Conservation (phyloP, 257 asterid genomes). For the Solanum paucissectum region DNA sequence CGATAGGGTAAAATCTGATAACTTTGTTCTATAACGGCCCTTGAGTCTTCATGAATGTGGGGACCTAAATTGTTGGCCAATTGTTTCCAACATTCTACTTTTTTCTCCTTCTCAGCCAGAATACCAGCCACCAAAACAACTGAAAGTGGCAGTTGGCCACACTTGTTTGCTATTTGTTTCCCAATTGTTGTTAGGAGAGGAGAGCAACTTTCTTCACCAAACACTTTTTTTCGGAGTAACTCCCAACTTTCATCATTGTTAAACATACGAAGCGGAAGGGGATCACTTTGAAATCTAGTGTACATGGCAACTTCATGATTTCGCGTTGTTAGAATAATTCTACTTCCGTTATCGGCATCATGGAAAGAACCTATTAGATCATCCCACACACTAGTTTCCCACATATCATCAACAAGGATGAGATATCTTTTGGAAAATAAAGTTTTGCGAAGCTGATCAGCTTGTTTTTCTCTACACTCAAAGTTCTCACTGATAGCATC, state of each 20-base stretch:
- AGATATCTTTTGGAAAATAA: background rate
- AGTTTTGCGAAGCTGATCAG: background rate
- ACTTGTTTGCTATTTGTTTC: background rate
- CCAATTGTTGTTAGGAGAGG: background rate
- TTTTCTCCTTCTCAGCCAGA: background rate
- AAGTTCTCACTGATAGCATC: background rate
- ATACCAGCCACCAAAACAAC: conserved; percentile 7
- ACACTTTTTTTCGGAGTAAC: background rate
- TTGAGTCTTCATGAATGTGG: background rate
- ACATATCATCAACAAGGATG: background rate
- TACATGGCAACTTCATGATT: background rate
- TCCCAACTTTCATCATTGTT: background rate
- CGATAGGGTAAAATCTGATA: background rate
- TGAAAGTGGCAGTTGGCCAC: background rate
- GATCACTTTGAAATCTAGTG: background rate
- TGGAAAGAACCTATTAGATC: background rate
- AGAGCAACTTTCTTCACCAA: background rate
- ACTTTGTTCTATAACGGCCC: conserved; percentile 6
- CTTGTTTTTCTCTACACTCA: background rate
- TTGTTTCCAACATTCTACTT: background rate
- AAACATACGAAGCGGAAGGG: background rate
- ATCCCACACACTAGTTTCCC: background rate
- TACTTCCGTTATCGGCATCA: background rate
- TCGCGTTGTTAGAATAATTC: background rate
- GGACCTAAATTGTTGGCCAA: background rate